Evolutionary conservation across 2,329 filamentous ascomycete genomes (phyloP), one percentile per base, ranked within the genome.

Genomic region (Aureobasidium pullulans): DNA sequence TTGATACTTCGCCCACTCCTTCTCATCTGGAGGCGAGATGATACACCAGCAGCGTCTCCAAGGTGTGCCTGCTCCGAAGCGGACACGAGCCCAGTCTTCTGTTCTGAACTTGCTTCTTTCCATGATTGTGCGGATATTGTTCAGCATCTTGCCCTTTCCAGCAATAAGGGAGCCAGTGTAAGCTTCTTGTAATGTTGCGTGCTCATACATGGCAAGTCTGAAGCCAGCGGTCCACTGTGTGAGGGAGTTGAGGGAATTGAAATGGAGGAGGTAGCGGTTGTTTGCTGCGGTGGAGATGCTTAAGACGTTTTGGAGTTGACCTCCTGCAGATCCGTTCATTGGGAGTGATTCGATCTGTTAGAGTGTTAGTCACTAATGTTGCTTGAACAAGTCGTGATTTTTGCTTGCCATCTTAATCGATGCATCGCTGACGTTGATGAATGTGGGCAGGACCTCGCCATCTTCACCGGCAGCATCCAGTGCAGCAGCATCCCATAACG

Each of bases 1-100:
- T 70, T 93, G 88, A 57, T 87, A 77, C 71, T 90, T 96, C 65
- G 87, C 84, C 64, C 85, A 86, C 67, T 96, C 90, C 76, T 97
- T 99, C 76, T 97, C 92, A 68, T 96, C 89, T 0, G 94, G 93
- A 2, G 93, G 94, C 6, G 85, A 84, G 60, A 97, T 89, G 57
- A 97, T 92, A 72, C 92, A 96, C 92, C 93, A 99, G 73, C 92
- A 99, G 40, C 93, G 87, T 69, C 89, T 85, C 94, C 94, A 99
- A 0, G 93, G 92, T 9, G 94, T 96, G 48, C 94, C 94, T 34
- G 94, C 92, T 42, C 94, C 94, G 68, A 99, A 99, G 61, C 94
- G 83, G 54, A 99, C 94, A 63, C 94, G 83, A 16, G 92, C 91
- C 94, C 94, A 99, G 69, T 96, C 91, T 71, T 96, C 91, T 42